Conservation (phyloP, 2,329 filamentous ascomycete species). For the Zymoseptoria pseudotritici region DNA sequence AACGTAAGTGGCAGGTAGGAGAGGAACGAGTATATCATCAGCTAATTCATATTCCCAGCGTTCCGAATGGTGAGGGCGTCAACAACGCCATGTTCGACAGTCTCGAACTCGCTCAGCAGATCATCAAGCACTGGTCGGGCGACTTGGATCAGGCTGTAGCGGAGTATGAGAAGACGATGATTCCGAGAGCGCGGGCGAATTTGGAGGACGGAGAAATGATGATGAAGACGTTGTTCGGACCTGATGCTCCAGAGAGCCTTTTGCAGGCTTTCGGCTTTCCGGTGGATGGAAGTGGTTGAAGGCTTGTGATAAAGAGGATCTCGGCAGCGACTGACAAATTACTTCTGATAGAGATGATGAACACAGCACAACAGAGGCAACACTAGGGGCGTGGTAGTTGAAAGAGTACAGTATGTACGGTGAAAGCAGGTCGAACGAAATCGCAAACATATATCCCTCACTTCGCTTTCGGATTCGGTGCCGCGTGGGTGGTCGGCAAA, state of each 20-base stretch:
- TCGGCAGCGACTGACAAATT: neutral
- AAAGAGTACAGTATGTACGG: too few relatives aligned
- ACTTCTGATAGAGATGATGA: neutral
- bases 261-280: neutral
- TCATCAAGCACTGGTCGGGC: constrained; percentile 27
- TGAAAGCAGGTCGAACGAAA: too few relatives aligned
- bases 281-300: neutral
- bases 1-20: constrained; percentile 33
- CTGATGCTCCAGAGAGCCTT: constrained; percentile 9
- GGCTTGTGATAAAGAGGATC: too few relatives aligned
- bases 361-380: neutral
- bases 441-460: too few relatives aligned
- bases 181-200: constrained; percentile 18
- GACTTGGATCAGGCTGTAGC: constrained; percentile 20
- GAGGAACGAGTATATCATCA: neutral
- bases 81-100: constrained; percentile 53
- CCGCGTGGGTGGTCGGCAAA: neutral
- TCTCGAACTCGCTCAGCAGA: constrained; percentile 40
- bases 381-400: too few relatives aligned
- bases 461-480: too few relatives aligned
- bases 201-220: constrained; percentile 7
- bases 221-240: constrained; percentile 3
- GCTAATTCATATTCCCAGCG: constrained; percentile 14
- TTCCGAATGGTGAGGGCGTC: constrained; percentile 50
- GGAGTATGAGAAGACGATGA: constrained; percentile 29